Evolutionary conservation across 768 basidiomycete species (phyloP).

Genomic region (Pleurotus eryngii): DNA sequence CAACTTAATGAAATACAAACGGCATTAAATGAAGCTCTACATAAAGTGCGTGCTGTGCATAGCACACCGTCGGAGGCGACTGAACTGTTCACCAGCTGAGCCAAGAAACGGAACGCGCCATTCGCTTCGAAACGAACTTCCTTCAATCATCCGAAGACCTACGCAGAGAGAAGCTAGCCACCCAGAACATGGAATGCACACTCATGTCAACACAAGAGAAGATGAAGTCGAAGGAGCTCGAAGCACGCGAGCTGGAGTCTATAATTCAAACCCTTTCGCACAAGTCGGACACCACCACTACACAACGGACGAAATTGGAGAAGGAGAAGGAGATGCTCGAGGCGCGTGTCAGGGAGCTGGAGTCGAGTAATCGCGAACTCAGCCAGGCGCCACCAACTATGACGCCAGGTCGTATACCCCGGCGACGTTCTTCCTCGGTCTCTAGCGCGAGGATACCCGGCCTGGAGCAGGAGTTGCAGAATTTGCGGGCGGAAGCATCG

Average conservation of each 20-base stretch:
- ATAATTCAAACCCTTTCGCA: constrained; percentile 53
- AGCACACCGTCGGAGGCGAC: no score
- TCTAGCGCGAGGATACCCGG: constrained; percentile 45
- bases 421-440: constrained; percentile 58
- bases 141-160: constrained; percentile 51
- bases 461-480: constrained; percentile 56
- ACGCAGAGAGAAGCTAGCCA: constrained; percentile 47
- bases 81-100: constrained; percentile 40
- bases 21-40: constrained; percentile 40
- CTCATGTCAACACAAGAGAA: constrained; percentile 46
- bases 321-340: constrained; percentile 58
- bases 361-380: constrained; percentile 37
- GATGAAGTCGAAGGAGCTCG: constrained; percentile 46
- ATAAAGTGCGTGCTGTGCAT: constrained; percentile 34
- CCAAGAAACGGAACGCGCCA: constrained; percentile 51
- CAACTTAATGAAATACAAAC: constrained; percentile 41
- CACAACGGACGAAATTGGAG: constrained; percentile 44
- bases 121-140: constrained; percentile 52
- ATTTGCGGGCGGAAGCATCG: constrained; percentile 38
- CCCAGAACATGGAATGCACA: constrained; percentile 50
- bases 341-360: constrained; percentile 55
- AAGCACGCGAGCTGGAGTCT: constrained; percentile 51
- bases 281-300: constrained; percentile 44
- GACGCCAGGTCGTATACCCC: constrained; percentile 28
- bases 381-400: constrained; percentile 23